Conservation (phyloP, 768 basidiomycete genomes). For the Leccinellum luteum region DNA sequence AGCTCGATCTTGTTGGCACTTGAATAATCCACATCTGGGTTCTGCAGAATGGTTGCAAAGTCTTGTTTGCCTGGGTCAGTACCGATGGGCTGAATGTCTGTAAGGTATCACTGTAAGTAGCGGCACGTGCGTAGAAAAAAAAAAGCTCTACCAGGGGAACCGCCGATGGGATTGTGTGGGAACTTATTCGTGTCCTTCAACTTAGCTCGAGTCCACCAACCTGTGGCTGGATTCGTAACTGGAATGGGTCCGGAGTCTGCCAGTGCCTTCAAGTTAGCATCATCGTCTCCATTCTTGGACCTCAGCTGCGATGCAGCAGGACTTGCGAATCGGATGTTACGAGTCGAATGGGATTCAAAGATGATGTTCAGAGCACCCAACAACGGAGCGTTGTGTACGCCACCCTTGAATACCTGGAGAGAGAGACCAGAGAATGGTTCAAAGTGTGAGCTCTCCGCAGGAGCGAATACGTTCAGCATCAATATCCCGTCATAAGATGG, state of each 20-base stretch:
- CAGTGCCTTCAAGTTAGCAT: too few species aligned
- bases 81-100: conserved; percentile 9
- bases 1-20: neutral
- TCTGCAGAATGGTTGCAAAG: neutral
- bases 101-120: neutral
- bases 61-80: neutral
- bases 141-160: neutral
- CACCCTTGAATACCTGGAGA: neutral
- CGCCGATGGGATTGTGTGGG: neutral
- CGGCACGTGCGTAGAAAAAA: neutral
- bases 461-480: conserved; percentile 1
- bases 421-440: conserved; percentile 6
- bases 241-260: neutral
- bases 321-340: too few species aligned
- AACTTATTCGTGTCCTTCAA: neutral
- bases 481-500: conserved; percentile 1
- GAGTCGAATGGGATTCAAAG: too few species aligned
- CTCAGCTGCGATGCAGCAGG: too few species aligned
- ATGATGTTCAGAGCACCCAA: conserved; percentile 10
- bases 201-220: conserved; percentile 4
- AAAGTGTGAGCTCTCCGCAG: neutral
- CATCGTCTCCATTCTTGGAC: neutral
- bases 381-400: neutral
- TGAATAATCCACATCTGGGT: neutral
- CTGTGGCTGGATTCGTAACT: conserved; percentile 6